A percentile compares a stretch with the other conserved stretches of the same genome.
Conservation (phyloP, 108 stramenopile genomes). For the Nitzschia palea region DNA sequence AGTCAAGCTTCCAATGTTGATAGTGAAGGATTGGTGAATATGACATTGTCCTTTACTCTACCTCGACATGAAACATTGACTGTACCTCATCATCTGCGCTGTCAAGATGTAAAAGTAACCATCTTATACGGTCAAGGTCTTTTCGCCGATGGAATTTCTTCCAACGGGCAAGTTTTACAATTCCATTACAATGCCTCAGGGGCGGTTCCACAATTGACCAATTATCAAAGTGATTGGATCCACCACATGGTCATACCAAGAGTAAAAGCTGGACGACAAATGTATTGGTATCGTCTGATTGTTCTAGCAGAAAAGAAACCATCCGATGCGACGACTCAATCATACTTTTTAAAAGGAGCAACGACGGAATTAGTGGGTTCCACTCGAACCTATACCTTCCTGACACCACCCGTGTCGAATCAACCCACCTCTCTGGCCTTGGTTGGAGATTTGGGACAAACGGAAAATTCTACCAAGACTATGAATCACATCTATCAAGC, state of each 20-base stretch:
- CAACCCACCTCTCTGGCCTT: conserved; percentile 46
- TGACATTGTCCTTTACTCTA: conserved; percentile 45
- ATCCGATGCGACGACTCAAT: background rate
- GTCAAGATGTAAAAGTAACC: conserved; percentile 1
- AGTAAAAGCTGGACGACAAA: conserved; percentile 32
- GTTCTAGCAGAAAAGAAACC: background rate
- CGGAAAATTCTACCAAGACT: conserved; percentile 50
- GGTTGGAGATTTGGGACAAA: conserved; percentile 47
- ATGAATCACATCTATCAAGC: conserved; percentile 43
- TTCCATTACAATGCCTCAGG: conserved; percentile 17
- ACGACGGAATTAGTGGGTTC: no score
- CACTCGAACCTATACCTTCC: conserved; percentile 27
- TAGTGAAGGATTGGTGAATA: conserved; percentile 15
- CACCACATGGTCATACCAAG: conserved; percentile 46
- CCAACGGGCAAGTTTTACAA: conserved; percentile 3
- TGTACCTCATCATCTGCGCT: no score
- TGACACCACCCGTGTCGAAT: conserved; percentile 36
- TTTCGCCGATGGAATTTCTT: conserved; percentile 5
- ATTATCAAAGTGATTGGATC: conserved; percentile 41
- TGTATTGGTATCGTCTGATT: conserved; percentile 49
- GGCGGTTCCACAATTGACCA: background rate
- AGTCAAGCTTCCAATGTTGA: conserved; percentile 35
- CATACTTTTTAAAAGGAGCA: no score
- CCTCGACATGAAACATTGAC: background rate
- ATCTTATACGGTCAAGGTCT: conserved; percentile 35